These are phyloP conservation scores for Schwanniomyces pseudopolymorphus DNA, from an alignment of 805 yeast genomes.

Conservation along the genomic window DNA sequence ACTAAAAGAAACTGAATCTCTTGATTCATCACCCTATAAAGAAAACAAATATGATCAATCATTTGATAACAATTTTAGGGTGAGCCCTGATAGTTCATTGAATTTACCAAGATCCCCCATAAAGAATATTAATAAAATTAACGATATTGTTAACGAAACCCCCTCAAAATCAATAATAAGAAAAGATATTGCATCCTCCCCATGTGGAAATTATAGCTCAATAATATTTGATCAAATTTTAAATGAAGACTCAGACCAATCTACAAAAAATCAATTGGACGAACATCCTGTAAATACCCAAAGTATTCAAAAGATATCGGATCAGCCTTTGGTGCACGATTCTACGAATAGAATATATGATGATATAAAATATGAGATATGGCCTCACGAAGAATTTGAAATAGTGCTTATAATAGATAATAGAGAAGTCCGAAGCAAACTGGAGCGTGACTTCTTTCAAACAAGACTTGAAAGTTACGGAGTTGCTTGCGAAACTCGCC, in stretches of 20 bases:
- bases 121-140: background rate
- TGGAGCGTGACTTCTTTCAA: constrained; percentile 70
- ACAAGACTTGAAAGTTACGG: constrained; percentile 51
- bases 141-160: background rate
- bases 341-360: constrained; percentile 15
- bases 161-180: background rate
- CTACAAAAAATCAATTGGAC: background rate
- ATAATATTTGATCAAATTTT: background rate
- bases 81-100: constrained; percentile 14
- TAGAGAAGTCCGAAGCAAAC: constrained; percentile 71
- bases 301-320: background rate
- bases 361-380: constrained; percentile 43
- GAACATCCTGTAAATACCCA: background rate
- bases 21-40: constrained; percentile 20
- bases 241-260: background rate
- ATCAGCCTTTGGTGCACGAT: constrained; percentile 20
- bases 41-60: constrained; percentile 21
- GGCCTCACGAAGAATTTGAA: constrained; percentile 64
- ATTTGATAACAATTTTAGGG: constrained; percentile 35
- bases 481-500: constrained; percentile 49
- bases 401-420: constrained; percentile 70
- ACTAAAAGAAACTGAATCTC: constrained; percentile 48
- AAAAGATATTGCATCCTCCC: constrained; percentile 1
- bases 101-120: background rate
- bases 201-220: background rate